A percentile compares a stretch with the other conserved stretches of the same genome.
These are phyloP conservation scores for Calycina herbarum DNA, from an alignment of 2,329 filamentous ascomycete genomes.

Conservation along the genomic window DNA sequence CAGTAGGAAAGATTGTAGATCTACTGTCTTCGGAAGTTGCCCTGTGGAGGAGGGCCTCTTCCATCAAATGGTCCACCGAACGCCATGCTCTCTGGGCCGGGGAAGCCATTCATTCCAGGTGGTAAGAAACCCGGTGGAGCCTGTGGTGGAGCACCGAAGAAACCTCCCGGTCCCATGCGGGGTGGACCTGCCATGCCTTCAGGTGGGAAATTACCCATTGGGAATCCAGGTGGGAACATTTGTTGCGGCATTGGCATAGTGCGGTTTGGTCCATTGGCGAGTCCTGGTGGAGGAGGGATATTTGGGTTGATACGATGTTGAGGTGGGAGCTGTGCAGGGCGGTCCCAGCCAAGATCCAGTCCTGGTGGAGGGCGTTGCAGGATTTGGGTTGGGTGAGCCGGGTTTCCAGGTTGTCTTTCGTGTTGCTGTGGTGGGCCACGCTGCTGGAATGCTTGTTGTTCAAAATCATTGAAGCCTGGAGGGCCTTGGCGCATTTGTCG, in stretches of 20 bases:
- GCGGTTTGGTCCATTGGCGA: slow-evolving; percentile 40
- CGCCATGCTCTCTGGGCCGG: slow-evolving; percentile 51
- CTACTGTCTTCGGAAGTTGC: slow-evolving; percentile 44
- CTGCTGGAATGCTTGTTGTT: slow-evolving; percentile 24
- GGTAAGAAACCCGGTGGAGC: slow-evolving; percentile 56
- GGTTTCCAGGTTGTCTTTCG: slow-evolving; percentile 33
- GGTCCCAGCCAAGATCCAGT: slow-evolving; percentile 52
- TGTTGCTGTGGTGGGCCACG: slow-evolving; percentile 32
- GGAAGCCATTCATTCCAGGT: slow-evolving; percentile 57
- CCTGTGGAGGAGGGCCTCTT: slow-evolving; percentile 54
- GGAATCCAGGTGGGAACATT: slow-evolving; percentile 64
- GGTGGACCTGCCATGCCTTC: slow-evolving; percentile 54
- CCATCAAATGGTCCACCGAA: slow-evolving; percentile 56
- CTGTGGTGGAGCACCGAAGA: slow-evolving; percentile 35
- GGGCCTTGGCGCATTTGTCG: slow-evolving; percentile 43
- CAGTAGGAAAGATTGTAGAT: neutral
- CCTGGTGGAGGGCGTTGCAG: slow-evolving; percentile 62
- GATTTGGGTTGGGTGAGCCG: slow-evolving; percentile 61
- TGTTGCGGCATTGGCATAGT: slow-evolving; percentile 52
- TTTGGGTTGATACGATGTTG: slow-evolving; percentile 45
- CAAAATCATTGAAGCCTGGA: slow-evolving; percentile 37
- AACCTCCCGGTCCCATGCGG: slow-evolving; percentile 40
- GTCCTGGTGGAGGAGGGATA: slow-evolving; percentile 62
- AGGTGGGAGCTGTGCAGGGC: slow-evolving; percentile 41
- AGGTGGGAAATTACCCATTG: slow-evolving; percentile 49